Conservation (phyloP, 768 basidiomycete species). For the Rhodotorula paludigena region DNA sequence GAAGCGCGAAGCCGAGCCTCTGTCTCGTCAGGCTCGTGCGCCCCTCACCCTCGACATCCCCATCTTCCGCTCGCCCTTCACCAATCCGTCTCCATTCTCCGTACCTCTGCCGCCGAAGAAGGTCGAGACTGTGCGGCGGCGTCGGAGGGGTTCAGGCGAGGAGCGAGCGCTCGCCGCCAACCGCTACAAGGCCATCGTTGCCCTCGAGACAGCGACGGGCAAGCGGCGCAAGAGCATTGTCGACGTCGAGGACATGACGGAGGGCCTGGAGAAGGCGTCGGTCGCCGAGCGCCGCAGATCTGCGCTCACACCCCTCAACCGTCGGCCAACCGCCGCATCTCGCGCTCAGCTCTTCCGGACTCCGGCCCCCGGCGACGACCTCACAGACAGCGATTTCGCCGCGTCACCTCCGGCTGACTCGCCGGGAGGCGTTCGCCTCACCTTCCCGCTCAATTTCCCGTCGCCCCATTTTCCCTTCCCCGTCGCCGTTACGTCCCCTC, state of each 20-base stretch:
- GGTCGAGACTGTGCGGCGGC: too few relatives aligned
- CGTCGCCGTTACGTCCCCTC: not conserved
- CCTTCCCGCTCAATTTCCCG: constrained; percentile 4
- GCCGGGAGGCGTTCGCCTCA: not conserved
- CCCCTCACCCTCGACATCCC: not conserved
- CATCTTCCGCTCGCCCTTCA: constrained; percentile 4
- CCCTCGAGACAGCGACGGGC: not conserved
- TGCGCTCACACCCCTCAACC: constrained; percentile 6
- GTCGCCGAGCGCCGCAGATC: not conserved
- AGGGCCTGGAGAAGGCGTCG: not conserved
- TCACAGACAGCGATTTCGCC: not conserved
- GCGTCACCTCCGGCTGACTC: not conserved
- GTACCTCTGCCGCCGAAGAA: not conserved
- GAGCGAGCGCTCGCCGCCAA: constrained; percentile 5
- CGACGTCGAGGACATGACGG: constrained; percentile 15
- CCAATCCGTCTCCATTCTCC: constrained; percentile 9
- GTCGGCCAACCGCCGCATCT: not conserved
- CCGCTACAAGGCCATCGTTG: not conserved
- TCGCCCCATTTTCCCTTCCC: not conserved
- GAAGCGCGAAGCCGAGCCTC: too few relatives aligned
- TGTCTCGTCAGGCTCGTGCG: too few relatives aligned
- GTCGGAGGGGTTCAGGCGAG: not conserved
- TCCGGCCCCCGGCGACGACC: too few relatives aligned
- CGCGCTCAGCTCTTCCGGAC: not conserved
- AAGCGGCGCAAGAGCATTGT: constrained; percentile 20